These are phyloP conservation scores for Colletotrichum tabaci DNA, from an alignment of 2,329 filamentous ascomycete species.

Conservation along the genomic window DNA sequence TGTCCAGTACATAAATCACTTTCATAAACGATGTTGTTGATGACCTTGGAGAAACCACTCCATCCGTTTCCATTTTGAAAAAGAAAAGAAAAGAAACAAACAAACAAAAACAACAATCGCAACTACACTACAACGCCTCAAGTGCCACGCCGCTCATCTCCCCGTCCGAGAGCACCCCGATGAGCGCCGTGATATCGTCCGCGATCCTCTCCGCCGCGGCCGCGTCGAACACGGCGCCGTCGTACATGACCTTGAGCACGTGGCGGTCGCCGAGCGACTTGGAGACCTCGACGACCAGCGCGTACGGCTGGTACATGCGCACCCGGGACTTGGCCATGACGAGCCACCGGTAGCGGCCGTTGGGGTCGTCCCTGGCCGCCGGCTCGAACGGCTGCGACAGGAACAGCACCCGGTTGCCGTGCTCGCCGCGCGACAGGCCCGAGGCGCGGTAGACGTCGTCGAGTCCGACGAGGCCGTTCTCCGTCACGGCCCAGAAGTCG, in stretches of 20 bases:
- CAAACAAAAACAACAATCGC: background rate
- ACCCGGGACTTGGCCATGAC: constrained; percentile 20
- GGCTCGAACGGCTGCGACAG: constrained; percentile 19
- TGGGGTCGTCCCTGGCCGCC: background rate
- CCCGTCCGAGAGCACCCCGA: background rate
- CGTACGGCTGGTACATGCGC: constrained; percentile 20
- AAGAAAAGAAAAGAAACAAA: too few relatives aligned
- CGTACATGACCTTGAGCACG: constrained; percentile 14
- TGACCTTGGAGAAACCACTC: too few relatives aligned
- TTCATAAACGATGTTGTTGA: too few relatives aligned
- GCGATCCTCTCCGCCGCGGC: constrained; percentile 2
- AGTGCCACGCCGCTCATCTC: background rate
- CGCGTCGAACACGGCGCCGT: background rate
- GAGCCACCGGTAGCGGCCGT: constrained; percentile 10
- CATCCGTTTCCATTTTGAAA: too few relatives aligned
- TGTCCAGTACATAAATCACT: too few relatives aligned
- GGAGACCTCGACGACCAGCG: constrained; percentile 21
- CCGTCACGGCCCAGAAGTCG: constrained; percentile 25
- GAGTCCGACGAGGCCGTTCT: constrained; percentile 9
- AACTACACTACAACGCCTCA: background rate
- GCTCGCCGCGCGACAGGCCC: background rate
- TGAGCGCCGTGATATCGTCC: background rate
- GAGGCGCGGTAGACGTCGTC: constrained; percentile 1
- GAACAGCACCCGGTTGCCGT: constrained; percentile 4
- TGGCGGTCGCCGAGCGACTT: constrained; percentile 13